These are phyloP conservation scores for Thermochaetoides thermophila DNA, from an alignment of 495 filamentous ascomycete species.

Conservation along the genomic window DNA sequence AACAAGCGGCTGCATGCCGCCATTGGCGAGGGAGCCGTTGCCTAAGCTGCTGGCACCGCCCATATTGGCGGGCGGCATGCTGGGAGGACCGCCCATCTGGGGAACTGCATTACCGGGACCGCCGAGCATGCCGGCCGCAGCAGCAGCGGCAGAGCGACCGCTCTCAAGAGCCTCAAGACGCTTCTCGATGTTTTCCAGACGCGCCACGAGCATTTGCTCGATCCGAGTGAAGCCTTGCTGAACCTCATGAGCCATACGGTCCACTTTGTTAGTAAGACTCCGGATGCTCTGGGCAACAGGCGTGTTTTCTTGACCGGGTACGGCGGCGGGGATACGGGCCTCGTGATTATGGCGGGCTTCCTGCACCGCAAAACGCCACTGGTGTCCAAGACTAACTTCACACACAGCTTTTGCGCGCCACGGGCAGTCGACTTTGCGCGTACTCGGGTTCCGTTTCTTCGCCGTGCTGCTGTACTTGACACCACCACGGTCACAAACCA, in stretches of 20 bases:
- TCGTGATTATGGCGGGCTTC: slow-evolving; percentile 35
- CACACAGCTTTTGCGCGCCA: slow-evolving; percentile 39
- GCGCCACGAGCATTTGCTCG: slow-evolving; percentile 12
- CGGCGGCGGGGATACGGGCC: slow-evolving; percentile 25
- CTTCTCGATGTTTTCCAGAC: slow-evolving; percentile 29
- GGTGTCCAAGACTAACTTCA: slow-evolving; percentile 34
- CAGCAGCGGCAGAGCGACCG: slow-evolving; percentile 19
- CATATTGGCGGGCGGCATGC: slow-evolving; percentile 22
- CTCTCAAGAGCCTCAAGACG: slow-evolving; percentile 26
- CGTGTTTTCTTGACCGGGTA: slow-evolving; percentile 29
- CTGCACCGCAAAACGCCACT: slow-evolving; percentile 36
- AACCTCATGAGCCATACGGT: slow-evolving; percentile 31
- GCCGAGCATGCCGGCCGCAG: slow-evolving; percentile 11
- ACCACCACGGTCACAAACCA: slow-evolving; percentile 37
- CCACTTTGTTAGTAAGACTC: slow-evolving; percentile 31
- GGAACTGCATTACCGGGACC: slow-evolving; percentile 15
- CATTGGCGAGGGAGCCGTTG: slow-evolving; percentile 13
- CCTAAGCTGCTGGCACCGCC: slow-evolving; percentile 15
- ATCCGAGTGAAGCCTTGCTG: slow-evolving; percentile 18
- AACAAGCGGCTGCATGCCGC: slow-evolving; percentile 18
- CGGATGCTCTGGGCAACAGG: slow-evolving; percentile 32
- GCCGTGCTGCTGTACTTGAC: slow-evolving; percentile 40
- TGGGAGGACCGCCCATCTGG: slow-evolving; percentile 15
- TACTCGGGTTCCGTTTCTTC: slow-evolving; percentile 38
- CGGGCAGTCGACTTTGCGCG: slow-evolving; percentile 37